Evolutionary conservation across 345 rosid species (phyloP), one percentile per base, ranked within the genome.

Genomic region (Pistacia integerrima): DNA sequence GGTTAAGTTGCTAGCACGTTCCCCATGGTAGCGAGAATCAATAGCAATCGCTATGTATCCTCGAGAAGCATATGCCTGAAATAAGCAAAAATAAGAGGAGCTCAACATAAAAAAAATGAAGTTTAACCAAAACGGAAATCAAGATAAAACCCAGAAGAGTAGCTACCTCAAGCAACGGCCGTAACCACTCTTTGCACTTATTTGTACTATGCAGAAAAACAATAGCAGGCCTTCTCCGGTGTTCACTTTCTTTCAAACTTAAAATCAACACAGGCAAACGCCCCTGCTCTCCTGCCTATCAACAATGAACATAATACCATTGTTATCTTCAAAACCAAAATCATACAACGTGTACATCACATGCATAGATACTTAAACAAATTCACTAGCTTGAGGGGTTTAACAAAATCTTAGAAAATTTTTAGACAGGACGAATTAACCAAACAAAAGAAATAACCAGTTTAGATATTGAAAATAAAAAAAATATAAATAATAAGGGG

Each of bases 1-100:
- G 41, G 98, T 89, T 75, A 82, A 84, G 82, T 57, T 69, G 12
- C 22, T 49, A 54, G 99, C 94, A 2, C 96, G 96, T 78, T 93
- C 98, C 13, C 98, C 99, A 59, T 93, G 99, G 81, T 90, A 93
- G 11, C 98, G 93, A 82, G 99, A 93, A 87, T 95, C 99, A 4
- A 93, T 48, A 30, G 86, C 94, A 20, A 93, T 85, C 5, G 99
- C 88, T 67, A 95, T 82, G 77, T 95, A 95, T 55, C 92, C 98
- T 35, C 97, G 82, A 0, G 98, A 93, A 84, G 98, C 98, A 88
- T 89, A 95, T 44, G 94, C 93, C 98, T 93, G 62, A 65, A 74
- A 36, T 51, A 81, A 78, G 61, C 11, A 77, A 70, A 76, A 62
- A 5, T 57, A 6, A 74, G 28, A 46, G 25, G 35, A 63, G 36